Conservation (phyloP, 1,284 basidiomycete genomes). For the Inonotus obliquus region DNA sequence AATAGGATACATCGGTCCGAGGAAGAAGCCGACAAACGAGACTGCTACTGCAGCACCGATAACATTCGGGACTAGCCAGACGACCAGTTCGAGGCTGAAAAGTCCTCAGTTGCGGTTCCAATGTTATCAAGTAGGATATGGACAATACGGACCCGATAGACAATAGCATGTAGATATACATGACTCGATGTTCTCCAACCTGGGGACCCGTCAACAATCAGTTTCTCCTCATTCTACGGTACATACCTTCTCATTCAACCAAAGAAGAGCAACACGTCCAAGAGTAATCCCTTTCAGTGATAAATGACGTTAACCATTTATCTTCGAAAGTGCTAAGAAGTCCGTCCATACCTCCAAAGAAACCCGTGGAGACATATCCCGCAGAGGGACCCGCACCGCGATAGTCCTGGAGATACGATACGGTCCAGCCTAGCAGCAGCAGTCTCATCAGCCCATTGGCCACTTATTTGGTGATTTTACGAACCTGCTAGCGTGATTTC, state of each 20-base stretch:
- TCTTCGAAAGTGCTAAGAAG: neutral
- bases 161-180: slow-evolving; percentile 34
- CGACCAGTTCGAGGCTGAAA: slow-evolving; percentile 48
- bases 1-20: slow-evolving; percentile 54
- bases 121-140: neutral
- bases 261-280: slow-evolving; percentile 8
- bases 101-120: neutral
- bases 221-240: neutral
- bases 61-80: slow-evolving; percentile 61
- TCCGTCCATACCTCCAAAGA: slow-evolving; percentile 22
- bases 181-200: slow-evolving; percentile 42
- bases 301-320: too few species aligned
- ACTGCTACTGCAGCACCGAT: slow-evolving; percentile 56
- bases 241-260: slow-evolving; percentile 5
- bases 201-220: slow-evolving; percentile 20
- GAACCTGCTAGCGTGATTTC: slow-evolving; percentile 59
- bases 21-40: slow-evolving; percentile 46
- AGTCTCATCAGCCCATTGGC: neutral
- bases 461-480: neutral
- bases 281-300: neutral
- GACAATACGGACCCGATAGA: slow-evolving; percentile 31
- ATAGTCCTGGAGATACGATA: slow-evolving; percentile 25
- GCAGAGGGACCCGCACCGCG: slow-evolving; percentile 24
- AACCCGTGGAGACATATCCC: slow-evolving; percentile 25
- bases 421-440: slow-evolving; percentile 25